Percentiles rank a stretch among this genome's conserved stretches.
Evolutionary conservation across 1,284 basidiomycete genomes (phyloP).

Genomic region (Puccinia coronata): DNA sequence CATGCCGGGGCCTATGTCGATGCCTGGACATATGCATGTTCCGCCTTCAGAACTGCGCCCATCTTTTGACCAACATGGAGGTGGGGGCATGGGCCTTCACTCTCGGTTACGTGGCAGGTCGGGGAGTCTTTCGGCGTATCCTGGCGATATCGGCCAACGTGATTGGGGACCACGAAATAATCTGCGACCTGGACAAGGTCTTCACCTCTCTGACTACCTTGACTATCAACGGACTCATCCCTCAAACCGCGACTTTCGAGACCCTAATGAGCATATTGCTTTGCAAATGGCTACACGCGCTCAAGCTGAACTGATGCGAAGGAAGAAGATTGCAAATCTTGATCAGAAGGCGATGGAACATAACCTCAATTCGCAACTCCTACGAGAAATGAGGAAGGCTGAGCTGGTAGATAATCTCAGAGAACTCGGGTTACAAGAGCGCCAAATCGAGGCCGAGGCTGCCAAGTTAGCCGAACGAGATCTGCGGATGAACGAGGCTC

Average conservation of each 20-base stretch:
- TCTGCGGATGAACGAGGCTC: slow-evolving; percentile 3
- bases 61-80: not conserved
- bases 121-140: slow-evolving; percentile 26
- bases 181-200: not conserved
- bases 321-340: slow-evolving; percentile 32
- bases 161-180: slow-evolving; percentile 13
- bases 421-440: slow-evolving; percentile 34
- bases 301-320: slow-evolving; percentile 42
- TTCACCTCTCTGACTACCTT: slow-evolving; percentile 3
- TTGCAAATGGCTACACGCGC: slow-evolving; percentile 28
- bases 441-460: slow-evolving; percentile 37
- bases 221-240: not conserved
- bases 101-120: slow-evolving; percentile 18
- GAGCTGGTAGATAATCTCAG: slow-evolving; percentile 28
- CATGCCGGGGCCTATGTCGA: slow-evolving; percentile 24
- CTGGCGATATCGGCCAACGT: slow-evolving; percentile 13
- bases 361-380: slow-evolving; percentile 6
- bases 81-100: slow-evolving; percentile 1
- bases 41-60: slow-evolving; percentile 10
- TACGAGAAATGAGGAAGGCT: slow-evolving; percentile 42
- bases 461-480: slow-evolving; percentile 27
- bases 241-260: not conserved
- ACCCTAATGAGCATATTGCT: not conserved
- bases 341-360: slow-evolving; percentile 15
- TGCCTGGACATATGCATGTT: slow-evolving; percentile 25